Evolutionary conservation across 805 yeast species (phyloP), one percentile per base, ranked within the genome.

Genomic region (Kluyveromyces nonfermentans): DNA sequence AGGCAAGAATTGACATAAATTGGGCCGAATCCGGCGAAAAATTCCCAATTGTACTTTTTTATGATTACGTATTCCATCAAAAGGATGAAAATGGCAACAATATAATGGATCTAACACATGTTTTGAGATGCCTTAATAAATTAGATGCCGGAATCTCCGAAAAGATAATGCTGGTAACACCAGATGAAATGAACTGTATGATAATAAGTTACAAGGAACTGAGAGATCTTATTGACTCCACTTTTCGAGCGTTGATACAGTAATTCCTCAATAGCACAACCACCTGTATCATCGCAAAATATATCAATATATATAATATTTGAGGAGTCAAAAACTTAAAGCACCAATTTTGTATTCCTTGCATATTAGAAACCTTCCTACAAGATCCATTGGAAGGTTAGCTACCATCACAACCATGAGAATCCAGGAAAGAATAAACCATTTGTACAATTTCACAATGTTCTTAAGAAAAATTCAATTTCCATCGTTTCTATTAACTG

Each of bases 121-220:
- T 88, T 5, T 67, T 93, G 47, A 70, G 77, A 40, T 77, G 83
- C 54, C 68, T 93, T 55, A 90, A 90, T 65, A 93, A 90, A 63
- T 69, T 93, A 50, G 98, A 93, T 59, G 94, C 90, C 5, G 97
- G 97, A 1, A 73, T 82, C 30, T 88, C 85, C 41, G 98, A 93
- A 63, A 79, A 77, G 51, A 64, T 93, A 14, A 67, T 89, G 59
- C 71, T 93, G 42, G 86, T 87, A 1, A 81, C 93, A 30, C 75
- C 82, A 9, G 96, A 89, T 60, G 95, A 87, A 58, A 81, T 80
- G 68, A 82, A 78, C 37, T 88, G 97, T 60, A 68, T 93, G 48
- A 80, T 93, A 34, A 82, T 86, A 43, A 78, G 89, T 53, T 93
- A 83, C 62, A 84, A 83, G 65, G 96, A 88, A 63, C 68, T 93